These are phyloP conservation scores for Colletotrichum lentis DNA, from an alignment of 2,329 filamentous ascomycete species.

Conservation along the genomic window DNA sequence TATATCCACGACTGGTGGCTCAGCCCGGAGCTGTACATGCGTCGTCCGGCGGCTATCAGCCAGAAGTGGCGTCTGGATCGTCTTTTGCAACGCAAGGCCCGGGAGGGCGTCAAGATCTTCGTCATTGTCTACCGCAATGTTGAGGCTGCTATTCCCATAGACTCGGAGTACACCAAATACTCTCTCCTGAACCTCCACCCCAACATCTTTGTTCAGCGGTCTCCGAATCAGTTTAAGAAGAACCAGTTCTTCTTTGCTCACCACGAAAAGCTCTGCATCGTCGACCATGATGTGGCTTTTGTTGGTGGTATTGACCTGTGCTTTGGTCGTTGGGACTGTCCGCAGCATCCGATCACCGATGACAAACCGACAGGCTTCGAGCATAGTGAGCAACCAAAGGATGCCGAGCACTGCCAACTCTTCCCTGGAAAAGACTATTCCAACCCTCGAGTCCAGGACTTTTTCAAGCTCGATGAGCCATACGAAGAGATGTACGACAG, in stretches of 20 bases:
- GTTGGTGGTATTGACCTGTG: slow-evolving; percentile 95
- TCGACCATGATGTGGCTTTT: slow-evolving; percentile 96
- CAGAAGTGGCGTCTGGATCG: slow-evolving; percentile 97
- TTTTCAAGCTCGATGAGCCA: slow-evolving; percentile 89
- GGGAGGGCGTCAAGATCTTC: slow-evolving; percentile 96
- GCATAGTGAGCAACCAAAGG: slow-evolving; percentile 76
- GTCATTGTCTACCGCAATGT: slow-evolving; percentile 98
- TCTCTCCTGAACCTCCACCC: slow-evolving; percentile 93
- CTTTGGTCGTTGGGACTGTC: slow-evolving; percentile 97
- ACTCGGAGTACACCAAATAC: slow-evolving; percentile 98
- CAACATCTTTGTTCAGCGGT: slow-evolving; percentile 95
- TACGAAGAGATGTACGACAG: slow-evolving; percentile 99
- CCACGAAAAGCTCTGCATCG: slow-evolving; percentile 96
- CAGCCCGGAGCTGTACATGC: slow-evolving; percentile 94
- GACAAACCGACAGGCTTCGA: slow-evolving; percentile 97
- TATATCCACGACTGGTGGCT: slow-evolving; percentile 99
- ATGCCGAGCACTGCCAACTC: slow-evolving; percentile 92
- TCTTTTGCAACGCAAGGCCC: slow-evolving; percentile 89
- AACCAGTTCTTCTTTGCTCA: slow-evolving; percentile 99
- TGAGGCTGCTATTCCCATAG: slow-evolving; percentile 94
- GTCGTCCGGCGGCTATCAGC: slow-evolving; percentile 91
- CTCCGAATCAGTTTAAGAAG: slow-evolving; percentile 97
- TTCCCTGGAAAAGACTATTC: slow-evolving; percentile 99
- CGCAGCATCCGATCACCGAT: slow-evolving; percentile 88
- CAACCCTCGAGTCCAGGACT: slow-evolving; percentile 94